Base-by-base conservation (phyloP, 306 rosid genomes). In the Sicyos edulis region DNA sequence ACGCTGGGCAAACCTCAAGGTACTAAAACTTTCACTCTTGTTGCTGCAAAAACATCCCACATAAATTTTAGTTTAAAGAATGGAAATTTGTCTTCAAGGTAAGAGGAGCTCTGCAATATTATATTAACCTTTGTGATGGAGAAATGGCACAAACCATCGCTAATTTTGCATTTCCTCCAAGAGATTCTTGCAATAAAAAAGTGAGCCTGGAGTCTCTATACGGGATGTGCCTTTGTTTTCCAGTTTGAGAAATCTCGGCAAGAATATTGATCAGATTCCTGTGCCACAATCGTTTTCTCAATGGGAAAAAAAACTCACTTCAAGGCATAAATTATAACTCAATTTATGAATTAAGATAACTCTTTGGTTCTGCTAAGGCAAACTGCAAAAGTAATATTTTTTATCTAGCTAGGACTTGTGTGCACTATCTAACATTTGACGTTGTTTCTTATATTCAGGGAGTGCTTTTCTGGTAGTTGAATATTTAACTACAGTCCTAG, bases 81-180 rank as follows among this genome's bases (percentile, higher is more conserved):
- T 57, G 32, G 62, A 63, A 76, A 71, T 8, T 72, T 65, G 51
- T 34, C 26, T 24, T 45, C 17, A 63, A 60, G 60, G 74, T 62
- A 80, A 71, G 29, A 72, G 29, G 34, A 71, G 58, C 29, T 24
- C 72, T 75, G 67, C 70, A 51, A 49, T 15, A 75, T 26, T 77
- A 80, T n/a, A 76, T 29, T 78, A 76, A 95, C 99, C 97, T 86
- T 70, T 89, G 96, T 22, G 96, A 83, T 19, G 97, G 99, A 59
- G 99, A 95, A 79, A 95, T 83, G 80, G 99, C 97, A 85, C 99
- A 95, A 75, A 95, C 89, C 99, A 95, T 91, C n/a, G 99, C 99
- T 77, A 95, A 81, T 76, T 91, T 95, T 54, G 97, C 96, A 89
- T 95, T 95, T 65, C 97, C 99, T 63, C 99, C 99, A 7, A 95